A percentile compares a stretch with the other conserved stretches of the same genome.
Evolutionary conservation across 768 basidiomycete species (phyloP).

Genomic region (Sistotremastrum niveocremeum): DNA sequence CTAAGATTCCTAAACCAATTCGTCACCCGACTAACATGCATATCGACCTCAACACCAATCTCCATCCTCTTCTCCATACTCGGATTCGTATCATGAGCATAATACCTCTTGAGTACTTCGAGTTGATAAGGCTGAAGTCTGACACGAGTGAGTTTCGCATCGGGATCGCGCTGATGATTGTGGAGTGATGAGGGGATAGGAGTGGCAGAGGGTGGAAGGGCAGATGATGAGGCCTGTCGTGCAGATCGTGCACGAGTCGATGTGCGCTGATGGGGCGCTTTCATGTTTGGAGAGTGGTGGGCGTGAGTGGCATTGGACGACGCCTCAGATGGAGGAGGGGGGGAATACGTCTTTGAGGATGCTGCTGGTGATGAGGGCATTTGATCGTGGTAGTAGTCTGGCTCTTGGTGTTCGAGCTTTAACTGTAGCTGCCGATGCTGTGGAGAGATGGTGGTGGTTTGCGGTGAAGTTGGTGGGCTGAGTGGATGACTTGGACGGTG

Average conservation of each 20-base stretch:
- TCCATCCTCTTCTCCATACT: conserved; percentile 69
- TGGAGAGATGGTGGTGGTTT: too few relatives aligned
- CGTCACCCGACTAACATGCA: conserved; percentile 54
- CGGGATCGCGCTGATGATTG: not conserved
- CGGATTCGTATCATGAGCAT: conserved; percentile 54
- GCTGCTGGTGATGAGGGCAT: too few relatives aligned
- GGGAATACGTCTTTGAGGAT: too few relatives aligned
- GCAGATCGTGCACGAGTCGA: not conserved
- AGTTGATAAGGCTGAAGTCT: conserved; percentile 73
- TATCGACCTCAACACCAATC: conserved; percentile 64
- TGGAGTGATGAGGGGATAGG: not conserved
- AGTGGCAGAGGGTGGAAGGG: not conserved
- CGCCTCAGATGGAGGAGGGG: too few relatives aligned
- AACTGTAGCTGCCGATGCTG: too few relatives aligned
- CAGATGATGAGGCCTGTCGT: not conserved
- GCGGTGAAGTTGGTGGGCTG: too few relatives aligned
- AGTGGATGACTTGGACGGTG: too few relatives aligned
- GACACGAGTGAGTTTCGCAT: not conserved
- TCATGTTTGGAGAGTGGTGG: too few relatives aligned
- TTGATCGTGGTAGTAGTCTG: too few relatives aligned
- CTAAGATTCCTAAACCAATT: conserved; percentile 83
- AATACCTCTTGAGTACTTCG: conserved; percentile 57
- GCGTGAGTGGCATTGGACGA: too few relatives aligned
- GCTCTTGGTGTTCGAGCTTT: too few relatives aligned
- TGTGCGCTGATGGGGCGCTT: not conserved